Evolutionary conservation across 2,329 filamentous ascomycete species (phyloP).

Genomic region (Xylaria multiplex): DNA sequence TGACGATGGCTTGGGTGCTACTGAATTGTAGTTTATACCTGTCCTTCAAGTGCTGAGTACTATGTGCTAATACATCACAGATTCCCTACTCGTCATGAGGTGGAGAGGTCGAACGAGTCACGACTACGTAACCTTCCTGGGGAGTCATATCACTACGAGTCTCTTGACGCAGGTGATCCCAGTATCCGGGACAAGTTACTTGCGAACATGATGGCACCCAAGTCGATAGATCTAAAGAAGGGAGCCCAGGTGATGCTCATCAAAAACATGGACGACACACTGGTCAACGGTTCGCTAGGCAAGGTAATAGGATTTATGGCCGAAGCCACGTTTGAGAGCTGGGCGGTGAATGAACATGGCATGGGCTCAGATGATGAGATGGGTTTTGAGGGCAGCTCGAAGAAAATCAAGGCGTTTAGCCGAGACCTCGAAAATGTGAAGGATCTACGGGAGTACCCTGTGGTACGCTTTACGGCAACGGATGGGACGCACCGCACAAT

Average conservation of each 20-base stretch:
- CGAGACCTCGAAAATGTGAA: constrained; percentile 56
- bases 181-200: constrained; percentile 79
- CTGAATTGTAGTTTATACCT: constrained; percentile 71
- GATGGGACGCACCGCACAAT: constrained; percentile 81
- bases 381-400: constrained; percentile 53
- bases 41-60: neutral
- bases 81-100: constrained; percentile 89
- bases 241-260: constrained; percentile 99
- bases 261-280: constrained; percentile 93
- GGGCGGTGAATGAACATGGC: constrained; percentile 47
- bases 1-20: constrained; percentile 80
- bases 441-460: constrained; percentile 73
- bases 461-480: constrained; percentile 83
- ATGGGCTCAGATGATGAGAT: constrained; percentile 57
- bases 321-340: constrained; percentile 54
- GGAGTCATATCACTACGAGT: constrained; percentile 73
- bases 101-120: constrained; percentile 83
- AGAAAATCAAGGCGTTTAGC: constrained; percentile 65
- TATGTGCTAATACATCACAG: constrained; percentile 50
- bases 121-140: constrained; percentile 79
- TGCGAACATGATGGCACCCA: constrained; percentile 92
- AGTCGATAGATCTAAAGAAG: constrained; percentile 81
- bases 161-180: constrained; percentile 79
- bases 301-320: constrained; percentile 82
- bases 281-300: constrained; percentile 94